Evolutionary conservation across 2,329 filamentous ascomycete species (phyloP).

Genomic region (Aspergillus sp.): DNA sequence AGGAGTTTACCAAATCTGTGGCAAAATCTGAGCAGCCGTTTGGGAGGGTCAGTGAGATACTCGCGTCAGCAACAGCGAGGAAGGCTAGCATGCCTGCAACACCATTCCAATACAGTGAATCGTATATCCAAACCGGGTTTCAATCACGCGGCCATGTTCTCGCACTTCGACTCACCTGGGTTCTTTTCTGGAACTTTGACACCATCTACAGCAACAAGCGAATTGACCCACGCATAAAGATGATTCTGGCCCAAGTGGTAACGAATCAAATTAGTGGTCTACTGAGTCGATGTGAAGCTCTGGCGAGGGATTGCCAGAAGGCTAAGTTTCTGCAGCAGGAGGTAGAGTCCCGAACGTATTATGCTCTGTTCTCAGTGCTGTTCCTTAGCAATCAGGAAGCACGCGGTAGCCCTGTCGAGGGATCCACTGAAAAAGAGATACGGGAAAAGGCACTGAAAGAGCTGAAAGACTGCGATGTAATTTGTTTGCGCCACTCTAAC

Average conservation of each 20-base stretch:
- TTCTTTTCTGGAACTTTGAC: not conserved
- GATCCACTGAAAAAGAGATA: not conserved
- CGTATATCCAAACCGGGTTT: constrained; percentile 8
- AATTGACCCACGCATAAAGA: not conserved
- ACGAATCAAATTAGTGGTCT: not conserved
- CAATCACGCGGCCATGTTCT: constrained; percentile 6
- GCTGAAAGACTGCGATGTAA: not conserved
- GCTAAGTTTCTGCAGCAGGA: constrained; percentile 5
- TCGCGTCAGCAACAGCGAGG: constrained; percentile 4
- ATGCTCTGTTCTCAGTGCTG: constrained; percentile 8
- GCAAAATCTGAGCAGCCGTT: constrained; percentile 7
- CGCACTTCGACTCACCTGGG: constrained; percentile 5
- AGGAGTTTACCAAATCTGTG: constrained; percentile 7
- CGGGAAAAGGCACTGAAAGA: not conserved
- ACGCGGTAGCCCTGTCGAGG: not conserved
- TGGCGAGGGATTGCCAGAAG: not conserved
- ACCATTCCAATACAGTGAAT: not conserved
- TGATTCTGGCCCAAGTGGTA: not conserved
- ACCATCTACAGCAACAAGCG: not conserved
- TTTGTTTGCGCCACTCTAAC: not conserved
- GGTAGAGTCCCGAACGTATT: constrained; percentile 7
- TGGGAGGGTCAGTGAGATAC: constrained; percentile 8
- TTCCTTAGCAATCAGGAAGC: not conserved
- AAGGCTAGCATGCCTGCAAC: not conserved
- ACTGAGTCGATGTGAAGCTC: not conserved